phyloP scores from a whole-genome alignment of 148 eudicot species.

The Chenopodium formosanum region DNA sequence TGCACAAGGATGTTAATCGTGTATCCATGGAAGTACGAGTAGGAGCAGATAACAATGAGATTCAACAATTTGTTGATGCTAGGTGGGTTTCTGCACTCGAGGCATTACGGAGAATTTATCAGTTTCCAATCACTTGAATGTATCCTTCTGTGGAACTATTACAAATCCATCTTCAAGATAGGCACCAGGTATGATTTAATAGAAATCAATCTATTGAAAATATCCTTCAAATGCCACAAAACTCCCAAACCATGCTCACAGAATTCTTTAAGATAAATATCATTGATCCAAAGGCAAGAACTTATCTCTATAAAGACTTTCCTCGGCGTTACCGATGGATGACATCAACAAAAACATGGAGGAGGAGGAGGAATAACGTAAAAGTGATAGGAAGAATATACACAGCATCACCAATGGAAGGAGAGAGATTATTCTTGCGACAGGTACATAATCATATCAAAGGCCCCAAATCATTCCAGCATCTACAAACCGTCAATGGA shows the following conservation, averaged over 20 bases:
- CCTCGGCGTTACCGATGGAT: neutral
- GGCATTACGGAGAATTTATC: constrained; percentile 1
- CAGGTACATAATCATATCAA: neutral
- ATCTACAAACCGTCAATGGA: neutral
- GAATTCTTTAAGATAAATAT: constrained; percentile 3
- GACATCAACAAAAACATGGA: neutral
- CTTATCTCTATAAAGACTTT: neutral
- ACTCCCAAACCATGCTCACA: constrained; percentile 7
- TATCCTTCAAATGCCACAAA: neutral
- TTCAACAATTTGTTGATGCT: neutral
- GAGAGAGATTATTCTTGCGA: constrained; percentile 4
- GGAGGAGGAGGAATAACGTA: neutral
- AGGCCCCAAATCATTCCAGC: constrained; percentile 1
- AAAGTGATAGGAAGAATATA: neutral
- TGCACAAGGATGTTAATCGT: neutral
- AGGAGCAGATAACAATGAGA: neutral
- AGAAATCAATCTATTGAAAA: neutral
- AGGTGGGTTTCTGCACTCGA: neutral
- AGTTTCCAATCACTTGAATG: constrained; percentile 2
- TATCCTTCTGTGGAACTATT: constrained; percentile 1
- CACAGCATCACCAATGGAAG: neutral
- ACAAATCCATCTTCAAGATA: neutral
- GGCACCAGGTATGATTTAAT: neutral
- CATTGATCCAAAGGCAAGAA: neutral
- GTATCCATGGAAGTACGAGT: neutral